Evolutionary conservation across 495 filamentous ascomycete species (phyloP).

Genomic region (Penicillium taxi): DNA sequence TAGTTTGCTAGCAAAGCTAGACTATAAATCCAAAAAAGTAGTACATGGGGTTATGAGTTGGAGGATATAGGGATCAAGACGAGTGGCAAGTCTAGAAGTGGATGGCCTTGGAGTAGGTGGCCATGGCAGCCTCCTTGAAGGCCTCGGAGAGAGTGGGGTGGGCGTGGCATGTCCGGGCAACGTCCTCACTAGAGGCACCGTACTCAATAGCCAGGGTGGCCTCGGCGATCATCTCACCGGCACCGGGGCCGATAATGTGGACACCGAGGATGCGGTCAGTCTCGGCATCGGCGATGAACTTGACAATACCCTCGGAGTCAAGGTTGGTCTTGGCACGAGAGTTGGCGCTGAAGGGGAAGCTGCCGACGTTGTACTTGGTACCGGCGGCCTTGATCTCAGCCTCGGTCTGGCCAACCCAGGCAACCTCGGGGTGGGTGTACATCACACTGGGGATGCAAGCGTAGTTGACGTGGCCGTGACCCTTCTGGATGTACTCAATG

Average conservation of each 20-base stretch:
- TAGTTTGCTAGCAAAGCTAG: conserved; percentile 37
- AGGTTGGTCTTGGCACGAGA: conserved; percentile 97
- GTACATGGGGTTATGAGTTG: conserved; percentile 24
- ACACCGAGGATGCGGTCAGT: conserved; percentile 92
- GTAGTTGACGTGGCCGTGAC: conserved; percentile 98
- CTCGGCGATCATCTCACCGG: conserved; percentile 99
- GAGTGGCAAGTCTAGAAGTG: conserved; percentile 61
- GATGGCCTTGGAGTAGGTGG: conserved; percentile 91
- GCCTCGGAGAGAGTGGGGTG: conserved; percentile 95
- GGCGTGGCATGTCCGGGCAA: conserved; percentile 91
- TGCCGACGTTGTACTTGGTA: conserved; percentile 82
- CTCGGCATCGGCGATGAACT: conserved; percentile 94
- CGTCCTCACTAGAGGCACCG: conserved; percentile 88
- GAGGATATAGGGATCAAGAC: conserved; percentile 20
- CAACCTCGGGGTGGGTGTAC: conserved; percentile 98
- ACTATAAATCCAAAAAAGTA: conserved; percentile 29
- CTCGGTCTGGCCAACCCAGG: conserved; percentile 98
- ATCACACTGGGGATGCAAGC: conserved; percentile 95
- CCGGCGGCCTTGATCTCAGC: conserved; percentile 85
- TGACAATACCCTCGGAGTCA: conserved; percentile 92
- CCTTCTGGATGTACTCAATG: conserved; percentile 94
- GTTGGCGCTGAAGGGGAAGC: conserved; percentile 97
- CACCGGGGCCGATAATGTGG: conserved; percentile 93
- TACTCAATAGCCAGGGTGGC: conserved; percentile 94
- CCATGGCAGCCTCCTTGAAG: conserved; percentile 99